Base-by-base conservation (phyloP, 2,329 filamentous ascomycete species). In the Eutypa lata region DNA sequence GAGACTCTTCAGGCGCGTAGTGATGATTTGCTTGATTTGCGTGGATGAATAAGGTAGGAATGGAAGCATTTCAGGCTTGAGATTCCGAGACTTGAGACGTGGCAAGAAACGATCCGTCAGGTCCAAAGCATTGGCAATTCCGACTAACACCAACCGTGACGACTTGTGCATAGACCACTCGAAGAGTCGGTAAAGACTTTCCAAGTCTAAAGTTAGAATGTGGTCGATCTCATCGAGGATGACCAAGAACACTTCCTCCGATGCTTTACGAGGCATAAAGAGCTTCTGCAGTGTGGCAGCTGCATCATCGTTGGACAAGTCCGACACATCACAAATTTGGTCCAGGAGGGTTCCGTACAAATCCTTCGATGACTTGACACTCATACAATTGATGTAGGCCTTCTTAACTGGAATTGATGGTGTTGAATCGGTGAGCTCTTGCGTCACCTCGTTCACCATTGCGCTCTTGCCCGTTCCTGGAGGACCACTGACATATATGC, bases 381-480 rank as follows among this genome's bases (percentile, higher is more conserved):
- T 96, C 86, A 97, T 97, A 73, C 94, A 99, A 69, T 99, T 99
- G 77, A 99, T 81, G 65, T 92, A 93, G 2, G 86, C 86, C 50
- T 87, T 85, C 63, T 83, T 85, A 50, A 94, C 76, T 3, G 75
- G 70, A 16, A 79, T 73, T 33, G 75, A 73, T 2, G 42, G 16
- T 19, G 42, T 13, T n/a, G 22, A 14, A 3, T 74, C 67, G 11
- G 75, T 73, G 47, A 87, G 72, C 43, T 84, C 77, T 47, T 83
- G 75, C 47, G 88, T 88, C 48, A 96, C 83, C 67, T 95, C 87
- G 57, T 86, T 86, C 56, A 97, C 85, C 77, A 97, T 88, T 28
- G 94, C 94, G 69, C 92, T 97, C 75, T 99, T 99, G 51, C 94
- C 94, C 0, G 94, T 99, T 11, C 94, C 94, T 2, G 94, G 94